These are phyloP conservation scores for Cordyceps cicadae DNA, from an alignment of 2,329 filamentous ascomycete genomes.

Conservation along the genomic window DNA sequence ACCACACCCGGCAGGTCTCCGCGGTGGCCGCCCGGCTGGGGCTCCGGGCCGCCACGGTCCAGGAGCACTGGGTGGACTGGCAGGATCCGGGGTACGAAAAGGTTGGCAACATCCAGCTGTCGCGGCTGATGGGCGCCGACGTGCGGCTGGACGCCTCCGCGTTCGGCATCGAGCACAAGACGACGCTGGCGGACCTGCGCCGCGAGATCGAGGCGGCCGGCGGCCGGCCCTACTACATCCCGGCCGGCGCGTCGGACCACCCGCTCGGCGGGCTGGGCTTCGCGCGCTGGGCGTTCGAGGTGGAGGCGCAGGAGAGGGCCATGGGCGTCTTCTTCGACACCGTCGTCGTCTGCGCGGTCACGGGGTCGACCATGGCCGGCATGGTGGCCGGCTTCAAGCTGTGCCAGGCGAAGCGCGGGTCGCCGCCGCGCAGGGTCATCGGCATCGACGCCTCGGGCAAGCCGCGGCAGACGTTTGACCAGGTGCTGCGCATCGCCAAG, in stretches of 20 bases:
- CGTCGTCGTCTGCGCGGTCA: constrained; percentile 61
- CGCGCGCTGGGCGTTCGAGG: constrained; percentile 62
- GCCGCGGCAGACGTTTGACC: constrained; percentile 48
- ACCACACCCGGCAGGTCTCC: constrained; percentile 61
- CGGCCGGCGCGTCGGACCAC: constrained; percentile 63
- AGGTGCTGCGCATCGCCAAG: constrained; percentile 59
- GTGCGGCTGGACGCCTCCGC: constrained; percentile 49
- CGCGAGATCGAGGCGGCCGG: constrained; percentile 44
- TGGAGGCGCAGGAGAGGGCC: constrained; percentile 53
- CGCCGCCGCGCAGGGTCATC: constrained; percentile 46
- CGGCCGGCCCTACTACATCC: constrained; percentile 62
- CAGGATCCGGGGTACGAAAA: constrained; percentile 49
- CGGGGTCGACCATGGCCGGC: constrained; percentile 61
- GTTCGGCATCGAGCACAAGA: constrained; percentile 64
- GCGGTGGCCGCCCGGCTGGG: constrained; percentile 52
- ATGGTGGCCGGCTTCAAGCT: constrained; percentile 68
- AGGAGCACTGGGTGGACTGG: constrained; percentile 63
- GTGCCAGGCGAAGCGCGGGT: constrained; percentile 35
- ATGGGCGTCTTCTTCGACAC: constrained; percentile 59
- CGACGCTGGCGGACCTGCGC: constrained; percentile 45
- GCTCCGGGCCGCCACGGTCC: constrained; percentile 45
- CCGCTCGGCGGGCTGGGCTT: constrained; percentile 63
- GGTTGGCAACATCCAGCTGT: constrained; percentile 65
- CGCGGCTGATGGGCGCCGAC: constrained; percentile 58
- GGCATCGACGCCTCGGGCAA: constrained; percentile 51